Evolutionary conservation across 441 rosid species (phyloP).

Genomic region (Gossypium davidsonii): DNA sequence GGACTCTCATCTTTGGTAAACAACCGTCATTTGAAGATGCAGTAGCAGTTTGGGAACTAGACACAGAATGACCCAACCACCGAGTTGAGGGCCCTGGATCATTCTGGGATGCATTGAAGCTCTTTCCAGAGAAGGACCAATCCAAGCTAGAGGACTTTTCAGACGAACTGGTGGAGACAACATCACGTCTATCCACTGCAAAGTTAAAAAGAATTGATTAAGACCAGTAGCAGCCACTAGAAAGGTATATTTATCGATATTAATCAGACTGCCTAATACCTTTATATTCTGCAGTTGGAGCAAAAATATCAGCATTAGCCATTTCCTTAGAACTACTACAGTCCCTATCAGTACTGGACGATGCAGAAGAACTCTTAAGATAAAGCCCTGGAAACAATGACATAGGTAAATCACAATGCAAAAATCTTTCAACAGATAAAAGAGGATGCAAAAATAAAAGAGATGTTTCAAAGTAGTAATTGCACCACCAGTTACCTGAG

Average conservation of each 20-base stretch:
- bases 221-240: background rate
- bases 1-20: conserved; percentile 38
- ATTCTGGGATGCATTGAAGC: conserved; percentile 41
- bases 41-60: conserved; percentile 42
- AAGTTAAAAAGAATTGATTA: conserved; percentile 17
- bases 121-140: conserved; percentile 27
- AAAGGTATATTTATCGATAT: conserved; percentile 13
- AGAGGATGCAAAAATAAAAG: background rate
- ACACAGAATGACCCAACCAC: conserved; percentile 31
- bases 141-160: conserved; percentile 36
- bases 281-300: conserved; percentile 29
- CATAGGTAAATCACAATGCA: conserved; percentile 21
- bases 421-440: background rate
- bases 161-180: conserved; percentile 48
- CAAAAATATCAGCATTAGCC: conserved; percentile 30
- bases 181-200: conserved; percentile 49
- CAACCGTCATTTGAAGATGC: conserved; percentile 37
- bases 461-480: background rate
- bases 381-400: conserved; percentile 45
- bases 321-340: conserved; percentile 33
- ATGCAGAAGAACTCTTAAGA: conserved; percentile 29
- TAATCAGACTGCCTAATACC: conserved; percentile 36
- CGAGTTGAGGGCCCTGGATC: conserved; percentile 33
- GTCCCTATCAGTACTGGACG: conserved; percentile 23
- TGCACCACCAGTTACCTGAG: conserved; percentile 45